Base-by-base conservation (phyloP, 345 rosid species). In the Angophora floribunda region DNA sequence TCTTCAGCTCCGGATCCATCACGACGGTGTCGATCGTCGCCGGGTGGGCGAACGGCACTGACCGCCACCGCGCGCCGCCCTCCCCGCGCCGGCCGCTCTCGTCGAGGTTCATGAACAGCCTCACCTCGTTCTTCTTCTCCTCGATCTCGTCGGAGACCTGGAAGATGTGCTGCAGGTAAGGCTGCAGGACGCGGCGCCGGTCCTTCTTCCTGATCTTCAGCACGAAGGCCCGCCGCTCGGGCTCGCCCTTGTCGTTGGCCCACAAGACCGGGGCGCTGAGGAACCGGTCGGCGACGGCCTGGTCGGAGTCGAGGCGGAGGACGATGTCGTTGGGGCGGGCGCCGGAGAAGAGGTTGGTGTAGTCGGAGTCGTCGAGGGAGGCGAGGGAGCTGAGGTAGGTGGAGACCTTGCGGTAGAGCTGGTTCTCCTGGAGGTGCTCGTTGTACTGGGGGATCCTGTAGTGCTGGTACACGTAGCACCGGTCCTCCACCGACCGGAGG, bases 141-240 rank as follows among this genome's bases (percentile, higher is more conserved):
- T 92, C 93, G 19, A 93, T 89, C 82, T 93, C 95, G 22, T 91
- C 94, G 26, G 92, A 91, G 12, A 91, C 91, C 13, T 92, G 88
- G 67, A 92, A 90, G 30, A 96, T 93, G 87, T 95, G 96, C 87
- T 95, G 98, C 85, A 96, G 92, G 88, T 96, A 96, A 26, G 98
- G 94, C 24, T 95, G 95, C 85, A 96, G 91, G 87, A 96, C 92
- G 63, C 95, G 90, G 22, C 93, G 88, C 67, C 93, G 93, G 87
- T 94, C 98, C 13, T 91, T 89, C 89, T 91, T 95, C 85, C 94
- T 91, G 59, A 95, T 86, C 88, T 88, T 93, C 93, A 95, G 67
- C 13, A 94, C 93, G 41, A 95, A 90, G 44, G 88, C 86, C 36
- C 59, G 88, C 30, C 55, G 32, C 26, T 65, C 84, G 26, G 22